These are phyloP conservation scores for Anisogramma anomala DNA, from an alignment of 2,329 filamentous ascomycete genomes.

Conservation along the genomic window DNA sequence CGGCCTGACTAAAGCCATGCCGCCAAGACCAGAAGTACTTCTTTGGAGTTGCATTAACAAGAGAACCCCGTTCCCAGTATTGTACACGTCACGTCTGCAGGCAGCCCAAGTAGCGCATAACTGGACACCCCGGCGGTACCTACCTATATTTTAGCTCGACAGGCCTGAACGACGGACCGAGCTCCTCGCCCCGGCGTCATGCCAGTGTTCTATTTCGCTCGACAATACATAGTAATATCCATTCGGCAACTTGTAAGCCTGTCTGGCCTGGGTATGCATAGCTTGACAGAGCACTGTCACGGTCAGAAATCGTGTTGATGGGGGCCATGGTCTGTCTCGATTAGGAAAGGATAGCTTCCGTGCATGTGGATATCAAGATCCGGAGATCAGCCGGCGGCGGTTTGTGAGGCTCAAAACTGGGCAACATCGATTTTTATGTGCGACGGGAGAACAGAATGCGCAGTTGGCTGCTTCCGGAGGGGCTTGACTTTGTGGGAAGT, in stretches of 20 bases:
- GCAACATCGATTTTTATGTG: background rate
- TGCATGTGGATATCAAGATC: background rate
- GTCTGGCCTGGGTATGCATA: too few relatives aligned
- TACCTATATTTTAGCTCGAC: background rate
- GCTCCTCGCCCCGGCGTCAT: too few relatives aligned
- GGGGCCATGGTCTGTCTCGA: too few relatives aligned
- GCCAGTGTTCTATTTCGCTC: too few relatives aligned
- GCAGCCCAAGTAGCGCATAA: background rate
- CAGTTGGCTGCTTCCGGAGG: background rate
- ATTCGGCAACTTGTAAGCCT: too few relatives aligned
- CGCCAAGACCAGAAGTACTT: background rate
- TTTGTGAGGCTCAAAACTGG: slow-evolving; percentile 4
- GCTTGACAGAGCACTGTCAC: too few relatives aligned
- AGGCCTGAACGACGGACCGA: too few relatives aligned
- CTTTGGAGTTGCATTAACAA: background rate
- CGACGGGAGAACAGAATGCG: background rate
- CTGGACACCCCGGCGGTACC: background rate
- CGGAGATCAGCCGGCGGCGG: background rate
- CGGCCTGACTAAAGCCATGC: background rate
- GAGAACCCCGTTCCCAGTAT: background rate
- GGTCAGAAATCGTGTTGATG: too few relatives aligned
- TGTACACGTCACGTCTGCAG: background rate
- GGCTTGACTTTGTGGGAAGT: background rate
- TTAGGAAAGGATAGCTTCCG: background rate
- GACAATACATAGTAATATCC: too few relatives aligned